Conservation (phyloP, 2,329 filamentous ascomycete genomes). For the Epichloe bromicola region DNA sequence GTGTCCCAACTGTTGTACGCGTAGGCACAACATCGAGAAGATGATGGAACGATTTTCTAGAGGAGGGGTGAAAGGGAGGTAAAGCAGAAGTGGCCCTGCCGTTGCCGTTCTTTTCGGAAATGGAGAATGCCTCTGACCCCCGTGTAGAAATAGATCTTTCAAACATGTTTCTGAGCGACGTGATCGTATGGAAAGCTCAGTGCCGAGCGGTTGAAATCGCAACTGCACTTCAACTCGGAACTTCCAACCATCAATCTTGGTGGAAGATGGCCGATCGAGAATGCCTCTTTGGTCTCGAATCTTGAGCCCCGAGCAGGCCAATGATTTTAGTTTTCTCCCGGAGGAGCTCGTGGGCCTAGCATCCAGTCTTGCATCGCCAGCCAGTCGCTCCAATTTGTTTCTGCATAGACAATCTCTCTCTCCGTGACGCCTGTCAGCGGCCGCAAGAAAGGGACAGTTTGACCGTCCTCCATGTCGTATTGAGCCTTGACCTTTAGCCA, state of each 20-base stretch:
- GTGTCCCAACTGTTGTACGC: too few species aligned
- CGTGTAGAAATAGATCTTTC: too few species aligned
- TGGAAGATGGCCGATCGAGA: neutral
- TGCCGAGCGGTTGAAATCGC: too few species aligned
- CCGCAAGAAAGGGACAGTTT: slow-evolving; percentile 76
- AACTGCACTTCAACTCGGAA: too few species aligned
- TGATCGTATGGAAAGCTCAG: too few species aligned
- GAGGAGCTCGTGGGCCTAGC: slow-evolving; percentile 68
- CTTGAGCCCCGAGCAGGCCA: neutral
- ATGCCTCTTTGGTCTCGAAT: neutral
- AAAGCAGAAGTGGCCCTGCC: too few species aligned
- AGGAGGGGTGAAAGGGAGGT: too few species aligned
- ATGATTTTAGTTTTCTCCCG: slow-evolving; percentile 9
- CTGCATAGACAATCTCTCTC: slow-evolving; percentile 69
- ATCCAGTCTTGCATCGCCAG: slow-evolving; percentile 97
- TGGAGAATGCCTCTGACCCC: too few species aligned
- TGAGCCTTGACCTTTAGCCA: slow-evolving; percentile 83
- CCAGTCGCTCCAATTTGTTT: slow-evolving; percentile 87
- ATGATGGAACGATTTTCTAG: too few species aligned
- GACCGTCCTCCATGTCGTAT: slow-evolving; percentile 76
- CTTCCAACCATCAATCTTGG: neutral
- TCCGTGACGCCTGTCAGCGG: slow-evolving; percentile 67
- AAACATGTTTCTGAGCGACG: too few species aligned
- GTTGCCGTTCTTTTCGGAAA: too few species aligned
- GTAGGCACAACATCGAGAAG: too few species aligned